Evolutionary conservation across 2,329 filamentous ascomycete genomes (phyloP).

Genomic region (Incumbomyces delicatus): DNA sequence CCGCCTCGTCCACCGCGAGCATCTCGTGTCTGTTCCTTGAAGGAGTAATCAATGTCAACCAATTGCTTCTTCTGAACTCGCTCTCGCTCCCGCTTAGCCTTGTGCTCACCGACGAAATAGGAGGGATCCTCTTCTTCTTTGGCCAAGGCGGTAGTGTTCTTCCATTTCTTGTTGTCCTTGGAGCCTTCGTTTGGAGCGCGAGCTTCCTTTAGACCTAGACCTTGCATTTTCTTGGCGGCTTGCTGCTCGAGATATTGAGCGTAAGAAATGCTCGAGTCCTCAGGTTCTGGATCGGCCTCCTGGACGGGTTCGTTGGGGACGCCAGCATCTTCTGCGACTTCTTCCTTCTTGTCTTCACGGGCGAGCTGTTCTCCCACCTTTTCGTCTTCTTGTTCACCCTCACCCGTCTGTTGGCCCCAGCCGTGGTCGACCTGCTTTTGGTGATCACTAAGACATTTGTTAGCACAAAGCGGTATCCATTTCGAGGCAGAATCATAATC

Average conservation of each 20-base stretch:
- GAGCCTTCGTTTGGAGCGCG: slow-evolving; percentile 89
- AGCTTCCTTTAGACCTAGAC: slow-evolving; percentile 55
- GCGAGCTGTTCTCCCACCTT: slow-evolving; percentile 84
- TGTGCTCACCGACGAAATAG: slow-evolving; percentile 69
- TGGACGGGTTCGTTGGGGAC: slow-evolving; percentile 22
- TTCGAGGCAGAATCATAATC: slow-evolving; percentile 29
- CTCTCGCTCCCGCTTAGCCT: slow-evolving; percentile 73
- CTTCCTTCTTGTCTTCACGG: slow-evolving; percentile 70
- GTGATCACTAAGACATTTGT: slow-evolving; percentile 28
- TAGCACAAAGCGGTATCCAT: slow-evolving; percentile 15
- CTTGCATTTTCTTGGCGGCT: slow-evolving; percentile 64
- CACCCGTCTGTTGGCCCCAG: slow-evolving; percentile 76
- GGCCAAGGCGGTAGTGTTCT: slow-evolving; percentile 32
- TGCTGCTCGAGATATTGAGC: slow-evolving; percentile 73
- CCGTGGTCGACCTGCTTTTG: slow-evolving; percentile 58
- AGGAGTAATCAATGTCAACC: slow-evolving; percentile 80
- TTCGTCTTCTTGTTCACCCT: slow-evolving; percentile 82
- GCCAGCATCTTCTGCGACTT: slow-evolving; percentile 31
- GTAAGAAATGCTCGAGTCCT: slow-evolving; percentile 87
- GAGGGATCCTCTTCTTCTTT: slow-evolving; percentile 51
- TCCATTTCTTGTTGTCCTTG: slow-evolving; percentile 61
- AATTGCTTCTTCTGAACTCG: slow-evolving; percentile 76
- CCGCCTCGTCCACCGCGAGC: slow-evolving; percentile 37
- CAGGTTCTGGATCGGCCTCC: slow-evolving; percentile 44
- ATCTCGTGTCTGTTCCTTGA: slow-evolving; percentile 56